phyloP scores from a whole-genome alignment of 352 stramenopile genomes.

The Globisporangium lucens region DNA sequence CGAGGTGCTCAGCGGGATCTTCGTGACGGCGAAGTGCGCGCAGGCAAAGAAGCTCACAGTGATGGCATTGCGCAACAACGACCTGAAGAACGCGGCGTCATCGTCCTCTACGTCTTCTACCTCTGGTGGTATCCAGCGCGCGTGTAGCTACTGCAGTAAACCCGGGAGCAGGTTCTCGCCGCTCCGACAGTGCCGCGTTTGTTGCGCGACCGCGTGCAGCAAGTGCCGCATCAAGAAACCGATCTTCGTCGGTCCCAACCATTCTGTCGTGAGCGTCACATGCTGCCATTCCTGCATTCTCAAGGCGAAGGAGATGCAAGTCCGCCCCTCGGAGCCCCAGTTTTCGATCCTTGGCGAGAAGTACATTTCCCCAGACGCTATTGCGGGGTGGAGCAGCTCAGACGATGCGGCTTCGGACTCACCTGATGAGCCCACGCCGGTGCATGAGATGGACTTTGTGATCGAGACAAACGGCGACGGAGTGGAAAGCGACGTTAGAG shows the following conservation, averaged over 20 bases:
- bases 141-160: too few relatives aligned
- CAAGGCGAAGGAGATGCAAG: constrained; percentile 21
- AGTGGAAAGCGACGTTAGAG: too few relatives aligned
- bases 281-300: constrained; percentile 5
- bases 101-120: too few relatives aligned
- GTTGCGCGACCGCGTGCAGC: constrained; percentile 35
- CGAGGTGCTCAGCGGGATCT: constrained; percentile 29
- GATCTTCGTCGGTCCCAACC: constrained; percentile 31
- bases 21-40: constrained; percentile 26
- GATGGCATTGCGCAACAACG: constrained; percentile 28
- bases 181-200: constrained; percentile 38
- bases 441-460: too few relatives aligned
- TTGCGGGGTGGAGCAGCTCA: too few relatives aligned
- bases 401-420: too few relatives aligned
- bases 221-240: constrained; percentile 49
- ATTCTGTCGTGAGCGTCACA: neutral
- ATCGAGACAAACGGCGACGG: too few relatives aligned
- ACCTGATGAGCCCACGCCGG: too few relatives aligned
- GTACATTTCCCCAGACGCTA: too few relatives aligned
- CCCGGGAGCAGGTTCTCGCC: constrained; percentile 7
- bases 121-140: too few relatives aligned
- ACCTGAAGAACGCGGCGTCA: too few relatives aligned
- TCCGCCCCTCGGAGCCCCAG: constrained; percentile 21
- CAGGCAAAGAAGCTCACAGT: constrained; percentile 55
- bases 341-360: constrained; percentile 26